Evolutionary conservation across 1,139 yeast genomes (phyloP).

Genomic region (Lodderomyces margitis): DNA sequence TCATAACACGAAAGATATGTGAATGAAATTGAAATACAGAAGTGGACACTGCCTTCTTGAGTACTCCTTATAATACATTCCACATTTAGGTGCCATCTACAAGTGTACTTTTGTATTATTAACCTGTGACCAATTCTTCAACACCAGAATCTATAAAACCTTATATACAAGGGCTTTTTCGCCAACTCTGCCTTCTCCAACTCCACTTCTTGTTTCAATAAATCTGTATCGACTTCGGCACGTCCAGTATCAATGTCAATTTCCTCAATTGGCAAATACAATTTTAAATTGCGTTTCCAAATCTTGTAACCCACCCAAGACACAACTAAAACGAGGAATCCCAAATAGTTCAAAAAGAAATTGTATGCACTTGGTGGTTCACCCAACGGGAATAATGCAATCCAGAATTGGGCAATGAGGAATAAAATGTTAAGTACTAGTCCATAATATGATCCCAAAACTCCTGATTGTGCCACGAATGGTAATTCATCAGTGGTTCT

Average conservation of each 20-base stretch:
- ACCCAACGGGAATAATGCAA: slow-evolving; percentile 33
- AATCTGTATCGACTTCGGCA: slow-evolving; percentile 24
- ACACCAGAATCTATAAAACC: slow-evolving; percentile 39
- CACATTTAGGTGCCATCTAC: no score
- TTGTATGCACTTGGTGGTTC: slow-evolving; percentile 27
- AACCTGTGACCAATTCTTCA: no score
- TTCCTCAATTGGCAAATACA: slow-evolving; percentile 24
- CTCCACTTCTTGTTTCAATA: slow-evolving; percentile 11
- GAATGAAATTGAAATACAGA: no score
- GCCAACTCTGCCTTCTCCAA: slow-evolving; percentile 13
- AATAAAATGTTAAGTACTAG: slow-evolving; percentile 30
- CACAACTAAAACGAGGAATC: slow-evolving; percentile 30
- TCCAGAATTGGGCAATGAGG: slow-evolving; percentile 37
- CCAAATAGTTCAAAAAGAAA: slow-evolving; percentile 40
- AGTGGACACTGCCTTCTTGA: no score
- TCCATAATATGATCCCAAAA: slow-evolving; percentile 37
- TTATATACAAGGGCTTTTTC: slow-evolving; percentile 22
- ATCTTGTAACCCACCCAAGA: slow-evolving; percentile 36
- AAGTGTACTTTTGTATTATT: no score
- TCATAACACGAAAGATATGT: no score
- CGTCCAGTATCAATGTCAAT: slow-evolving; percentile 38
- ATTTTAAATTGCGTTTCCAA: slow-evolving; percentile 31
- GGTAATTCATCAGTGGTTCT: slow-evolving; percentile 28
- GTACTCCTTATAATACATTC: no score
- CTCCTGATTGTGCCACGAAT: slow-evolving; percentile 29